phyloP scores from a whole-genome alignment of 1,139 yeast genomes.

The Candida glucosophila region DNA sequence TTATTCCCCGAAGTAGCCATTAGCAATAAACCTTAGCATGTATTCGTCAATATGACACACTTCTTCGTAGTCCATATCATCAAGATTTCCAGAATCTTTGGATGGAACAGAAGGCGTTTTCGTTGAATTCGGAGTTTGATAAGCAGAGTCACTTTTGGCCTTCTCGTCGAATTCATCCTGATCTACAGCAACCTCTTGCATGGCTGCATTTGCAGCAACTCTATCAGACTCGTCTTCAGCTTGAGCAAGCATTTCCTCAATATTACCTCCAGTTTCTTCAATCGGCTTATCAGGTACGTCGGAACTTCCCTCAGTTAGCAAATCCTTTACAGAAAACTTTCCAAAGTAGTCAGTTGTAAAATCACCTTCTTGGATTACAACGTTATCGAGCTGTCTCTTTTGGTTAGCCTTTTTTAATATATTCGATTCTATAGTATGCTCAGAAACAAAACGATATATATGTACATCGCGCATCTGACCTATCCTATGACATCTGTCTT shows the following conservation, averaged over 20 bases:
- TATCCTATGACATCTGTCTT: constrained; percentile 97
- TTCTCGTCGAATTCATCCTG: constrained; percentile 68
- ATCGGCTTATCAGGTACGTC: constrained; percentile 30
- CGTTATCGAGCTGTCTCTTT: constrained; percentile 89
- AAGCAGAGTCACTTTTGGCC: constrained; percentile 20
- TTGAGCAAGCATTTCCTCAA: constrained; percentile 70
- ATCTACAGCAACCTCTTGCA: constrained; percentile 79
- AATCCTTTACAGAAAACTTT: constrained; percentile 79
- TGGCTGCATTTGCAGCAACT: constrained; percentile 81
- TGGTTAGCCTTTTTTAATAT: constrained; percentile 92
- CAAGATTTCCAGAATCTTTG: constrained; percentile 10
- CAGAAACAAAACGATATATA: constrained; percentile 91
- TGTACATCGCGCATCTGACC: constrained; percentile 98
- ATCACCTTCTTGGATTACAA: constrained; percentile 96
- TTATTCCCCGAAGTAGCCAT: constrained; percentile 46
- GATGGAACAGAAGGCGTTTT: constrained; percentile 11
- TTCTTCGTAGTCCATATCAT: constrained; percentile 61
- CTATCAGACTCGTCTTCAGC: constrained; percentile 98
- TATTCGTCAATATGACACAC: constrained; percentile 93
- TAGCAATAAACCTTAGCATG: constrained; percentile 85
- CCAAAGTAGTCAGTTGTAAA: constrained; percentile 95
- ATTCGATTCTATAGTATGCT: constrained; percentile 92
- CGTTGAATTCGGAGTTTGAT: constrained; percentile 26
- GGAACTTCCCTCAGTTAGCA: constrained; percentile 57
- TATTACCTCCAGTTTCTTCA: constrained; percentile 35